Base-by-base conservation (phyloP, 768 basidiomycete species). In the Lactarius sp. region DNA sequence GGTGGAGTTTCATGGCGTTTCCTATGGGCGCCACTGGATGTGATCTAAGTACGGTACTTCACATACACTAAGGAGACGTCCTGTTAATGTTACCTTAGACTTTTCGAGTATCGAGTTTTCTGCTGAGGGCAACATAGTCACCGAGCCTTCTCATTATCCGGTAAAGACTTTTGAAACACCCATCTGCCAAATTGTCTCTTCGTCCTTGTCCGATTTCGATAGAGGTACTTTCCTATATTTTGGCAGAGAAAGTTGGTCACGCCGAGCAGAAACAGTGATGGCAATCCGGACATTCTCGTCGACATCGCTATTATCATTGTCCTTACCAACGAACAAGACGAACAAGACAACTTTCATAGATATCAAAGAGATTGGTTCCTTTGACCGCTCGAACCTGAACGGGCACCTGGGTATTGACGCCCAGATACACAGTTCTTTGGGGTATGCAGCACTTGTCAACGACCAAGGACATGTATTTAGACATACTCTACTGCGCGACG, bases 1-100 rank as follows among this genome's bases (percentile, higher is more conserved):
- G 64, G 50, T 64, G 71, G 18, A 70, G 76, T 20, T 77, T 75
- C 57, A 70, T 83, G 50, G 78, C 76, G 1, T 90, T 89, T 75
- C 84, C 89, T 1, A 83, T 81, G 78, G 88, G 89, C 2, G 81
- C 85, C 69, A 74, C 78, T 14, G 77, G 78, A 41, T 71, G 75
- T 56, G 80, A 87, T 61, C 77, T 92, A 37, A 88, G 90, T 90
- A 67, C 70, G 83, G 71, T 51, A 51, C 10, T n/a, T 20, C 14
- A 36, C 16, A 56, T 37, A 14, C 39, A 27, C 39, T 41, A 33
- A 13, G 14, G 44, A 14, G 39, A 20, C 16, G 39, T 27, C 27
- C 4, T 37, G 6, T 27, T 37, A 56, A 36, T 53, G 14, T 36
- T 49, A 34, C 27, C 34, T 1, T 64, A 88, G 88, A 84, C 68